Conservation (phyloP, 164 flowering plant genomes). For the Euptelea pleiosperma region DNA sequence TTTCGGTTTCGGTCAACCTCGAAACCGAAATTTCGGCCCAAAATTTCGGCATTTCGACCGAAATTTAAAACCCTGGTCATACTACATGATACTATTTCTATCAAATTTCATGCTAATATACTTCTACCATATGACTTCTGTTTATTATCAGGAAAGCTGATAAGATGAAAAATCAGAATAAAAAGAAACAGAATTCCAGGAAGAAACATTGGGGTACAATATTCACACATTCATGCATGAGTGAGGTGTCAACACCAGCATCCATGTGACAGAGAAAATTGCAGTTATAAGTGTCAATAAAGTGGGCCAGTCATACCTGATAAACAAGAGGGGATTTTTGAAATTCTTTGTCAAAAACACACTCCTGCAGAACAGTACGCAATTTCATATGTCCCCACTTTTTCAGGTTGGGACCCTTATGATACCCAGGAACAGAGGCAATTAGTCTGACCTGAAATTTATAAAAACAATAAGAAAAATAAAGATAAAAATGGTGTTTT, state of each 20-base stretch:
- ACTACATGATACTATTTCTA: neutral
- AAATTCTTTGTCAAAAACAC: conserved; percentile 69
- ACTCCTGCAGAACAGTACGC: conserved; percentile 68
- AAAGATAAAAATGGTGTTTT: conserved; percentile 3
- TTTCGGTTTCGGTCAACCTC: too few relatives aligned
- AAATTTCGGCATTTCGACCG: too few relatives aligned
- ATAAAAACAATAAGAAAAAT: neutral
- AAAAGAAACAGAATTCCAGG: neutral
- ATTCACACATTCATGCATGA: neutral
- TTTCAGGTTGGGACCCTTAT: conserved; percentile 64
- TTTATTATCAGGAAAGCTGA: too few relatives aligned
- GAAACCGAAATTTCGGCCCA: too few relatives aligned
- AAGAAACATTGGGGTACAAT: neutral
- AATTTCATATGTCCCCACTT: conserved; percentile 99
- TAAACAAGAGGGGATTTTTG: conserved; percentile 75
- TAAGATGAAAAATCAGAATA: neutral
- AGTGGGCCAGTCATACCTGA: conserved; percentile 51
- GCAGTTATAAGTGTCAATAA: conserved; percentile 1
- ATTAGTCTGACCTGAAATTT: conserved; percentile 62
- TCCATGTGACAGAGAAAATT: neutral
- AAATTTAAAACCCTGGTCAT: too few relatives aligned
- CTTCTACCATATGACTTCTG: too few relatives aligned
- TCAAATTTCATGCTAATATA: neutral
- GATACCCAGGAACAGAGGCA: conserved; percentile 99
- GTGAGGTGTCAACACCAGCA: neutral